Evolutionary conservation across 495 filamentous ascomycete species (phyloP).

Genomic region (Xylaria castorea): DNA sequence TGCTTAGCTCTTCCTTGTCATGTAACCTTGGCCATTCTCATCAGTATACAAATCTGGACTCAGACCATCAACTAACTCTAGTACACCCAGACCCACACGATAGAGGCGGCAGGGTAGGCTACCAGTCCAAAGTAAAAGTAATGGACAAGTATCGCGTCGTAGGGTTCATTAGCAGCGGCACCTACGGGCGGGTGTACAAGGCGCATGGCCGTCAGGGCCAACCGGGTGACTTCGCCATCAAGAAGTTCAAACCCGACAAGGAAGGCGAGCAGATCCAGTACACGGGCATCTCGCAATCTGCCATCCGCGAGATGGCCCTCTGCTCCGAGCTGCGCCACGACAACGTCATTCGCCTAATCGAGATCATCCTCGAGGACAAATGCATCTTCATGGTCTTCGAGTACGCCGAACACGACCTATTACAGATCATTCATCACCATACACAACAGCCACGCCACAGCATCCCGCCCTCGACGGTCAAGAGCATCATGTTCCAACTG

Average conservation of each 20-base stretch:
- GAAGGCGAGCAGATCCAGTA: slow-evolving; percentile 94
- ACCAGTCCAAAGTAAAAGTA: slow-evolving; percentile 87
- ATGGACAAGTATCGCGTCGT: slow-evolving; percentile 93
- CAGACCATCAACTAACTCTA: slow-evolving; percentile 9
- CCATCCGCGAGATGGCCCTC: slow-evolving; percentile 97
- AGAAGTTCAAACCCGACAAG: slow-evolving; percentile 99
- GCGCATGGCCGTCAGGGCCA: slow-evolving; percentile 76
- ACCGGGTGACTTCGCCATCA: slow-evolving; percentile 89
- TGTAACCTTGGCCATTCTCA: neutral
- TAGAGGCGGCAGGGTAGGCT: slow-evolving; percentile 57
- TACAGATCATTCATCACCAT: slow-evolving; percentile 99
- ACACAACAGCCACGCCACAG: slow-evolving; percentile 84
- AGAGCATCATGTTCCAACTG: slow-evolving; percentile 92
- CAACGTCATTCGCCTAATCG: slow-evolving; percentile 89
- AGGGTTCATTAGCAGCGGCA: slow-evolving; percentile 97
- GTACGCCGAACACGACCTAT: slow-evolving; percentile 94
- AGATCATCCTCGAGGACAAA: slow-evolving; percentile 98
- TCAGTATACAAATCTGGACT: too few relatives aligned
- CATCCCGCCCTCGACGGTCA: slow-evolving; percentile 87
- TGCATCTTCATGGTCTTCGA: slow-evolving; percentile 99
- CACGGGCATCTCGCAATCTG: slow-evolving; percentile 96
- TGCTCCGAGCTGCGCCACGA: slow-evolving; percentile 90
- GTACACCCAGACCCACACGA: slow-evolving; percentile 52
- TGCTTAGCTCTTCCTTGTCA: neutral
- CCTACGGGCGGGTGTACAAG: slow-evolving; percentile 99